Percentiles rank a stretch among this genome's conserved stretches.
These are phyloP conservation scores for Lipomyces spencermartinsiae DNA, from an alignment of 805 yeast genomes.

Conservation along the genomic window DNA sequence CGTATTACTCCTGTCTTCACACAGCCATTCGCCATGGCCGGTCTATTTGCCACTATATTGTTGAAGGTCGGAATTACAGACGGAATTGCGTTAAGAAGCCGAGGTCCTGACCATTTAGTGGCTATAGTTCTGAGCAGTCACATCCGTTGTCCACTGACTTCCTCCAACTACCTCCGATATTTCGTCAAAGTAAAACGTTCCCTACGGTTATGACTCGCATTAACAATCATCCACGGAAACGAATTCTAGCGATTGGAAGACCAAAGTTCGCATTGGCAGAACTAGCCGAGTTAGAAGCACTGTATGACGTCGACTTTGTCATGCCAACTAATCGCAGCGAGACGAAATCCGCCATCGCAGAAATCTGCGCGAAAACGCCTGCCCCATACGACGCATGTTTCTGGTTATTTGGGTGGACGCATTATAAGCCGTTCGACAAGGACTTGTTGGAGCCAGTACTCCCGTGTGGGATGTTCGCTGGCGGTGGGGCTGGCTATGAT, in stretches of 20 bases:
- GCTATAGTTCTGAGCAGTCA: no score
- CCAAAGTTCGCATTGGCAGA: constrained; percentile 49
- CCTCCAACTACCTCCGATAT: no score
- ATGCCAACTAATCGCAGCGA: constrained; percentile 20
- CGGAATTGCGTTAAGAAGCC: no score
- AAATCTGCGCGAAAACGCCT: constrained; percentile 47
- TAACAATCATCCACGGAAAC: constrained; percentile 11
- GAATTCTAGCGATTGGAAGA: constrained; percentile 26
- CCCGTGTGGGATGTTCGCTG: constrained; percentile 55
- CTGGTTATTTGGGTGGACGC: constrained; percentile 50
- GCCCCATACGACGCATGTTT: constrained; percentile 50
- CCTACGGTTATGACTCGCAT: no score
- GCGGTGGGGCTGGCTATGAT: constrained; percentile 60
- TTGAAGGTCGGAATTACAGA: no score
- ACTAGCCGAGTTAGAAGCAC: constrained; percentile 52
- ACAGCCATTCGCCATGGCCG: no score
- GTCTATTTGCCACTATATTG: no score
- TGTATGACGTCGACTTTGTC: constrained; percentile 34
- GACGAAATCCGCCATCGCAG: constrained; percentile 51
- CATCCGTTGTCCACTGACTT: no score
- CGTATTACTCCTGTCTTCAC: no score
- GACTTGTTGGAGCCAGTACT: constrained; percentile 51
- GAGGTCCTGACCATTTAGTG: no score
- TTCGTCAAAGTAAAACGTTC: no score
- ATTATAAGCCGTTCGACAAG: constrained; percentile 54